These are phyloP conservation scores for Theobroma grandiflorum DNA, from an alignment of 441 rosid genomes.

Conservation along the genomic window DNA sequence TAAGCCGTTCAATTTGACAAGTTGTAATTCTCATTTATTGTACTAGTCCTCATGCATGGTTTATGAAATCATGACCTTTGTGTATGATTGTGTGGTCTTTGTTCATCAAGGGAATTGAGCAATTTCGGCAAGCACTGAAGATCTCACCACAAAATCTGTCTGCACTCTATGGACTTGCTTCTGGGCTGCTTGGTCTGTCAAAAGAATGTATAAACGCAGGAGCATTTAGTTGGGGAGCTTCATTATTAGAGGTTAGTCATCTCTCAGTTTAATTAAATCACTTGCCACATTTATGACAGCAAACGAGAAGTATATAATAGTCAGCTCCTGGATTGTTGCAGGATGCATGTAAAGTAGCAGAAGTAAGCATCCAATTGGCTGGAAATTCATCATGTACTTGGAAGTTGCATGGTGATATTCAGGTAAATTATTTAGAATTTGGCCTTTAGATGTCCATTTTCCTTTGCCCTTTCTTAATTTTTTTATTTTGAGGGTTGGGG, in stretches of 20 bases:
- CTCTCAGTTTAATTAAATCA: slow-evolving; percentile 22
- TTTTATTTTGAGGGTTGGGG: background rate
- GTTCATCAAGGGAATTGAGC: slow-evolving; percentile 75
- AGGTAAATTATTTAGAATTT: slow-evolving; percentile 47
- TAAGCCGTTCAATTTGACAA: background rate
- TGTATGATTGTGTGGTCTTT: slow-evolving; percentile 36
- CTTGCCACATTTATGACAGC: slow-evolving; percentile 9
- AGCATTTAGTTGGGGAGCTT: slow-evolving; percentile 88
- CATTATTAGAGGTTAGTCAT: slow-evolving; percentile 75
- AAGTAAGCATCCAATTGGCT: slow-evolving; percentile 52
- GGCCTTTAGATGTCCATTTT: background rate
- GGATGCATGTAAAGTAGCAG: slow-evolving; percentile 78
- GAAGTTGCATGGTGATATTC: slow-evolving; percentile 94
- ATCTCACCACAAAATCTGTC: slow-evolving; percentile 78
- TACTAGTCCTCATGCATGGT: slow-evolving; percentile 5
- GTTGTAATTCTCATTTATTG: background rate
- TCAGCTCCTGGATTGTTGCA: slow-evolving; percentile 40
- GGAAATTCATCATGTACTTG: slow-evolving; percentile 78
- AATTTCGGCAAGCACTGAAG: slow-evolving; percentile 76
- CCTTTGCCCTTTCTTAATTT: background rate
- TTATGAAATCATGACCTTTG: slow-evolving; percentile 13
- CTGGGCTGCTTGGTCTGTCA: slow-evolving; percentile 85
- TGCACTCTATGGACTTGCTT: slow-evolving; percentile 84
- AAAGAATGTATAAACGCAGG: slow-evolving; percentile 86
- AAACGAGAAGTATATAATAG: slow-evolving; percentile 20